phyloP scores from a whole-genome alignment of 805 yeast genomes.

The Kodamaea hsintzibuensis region DNA sequence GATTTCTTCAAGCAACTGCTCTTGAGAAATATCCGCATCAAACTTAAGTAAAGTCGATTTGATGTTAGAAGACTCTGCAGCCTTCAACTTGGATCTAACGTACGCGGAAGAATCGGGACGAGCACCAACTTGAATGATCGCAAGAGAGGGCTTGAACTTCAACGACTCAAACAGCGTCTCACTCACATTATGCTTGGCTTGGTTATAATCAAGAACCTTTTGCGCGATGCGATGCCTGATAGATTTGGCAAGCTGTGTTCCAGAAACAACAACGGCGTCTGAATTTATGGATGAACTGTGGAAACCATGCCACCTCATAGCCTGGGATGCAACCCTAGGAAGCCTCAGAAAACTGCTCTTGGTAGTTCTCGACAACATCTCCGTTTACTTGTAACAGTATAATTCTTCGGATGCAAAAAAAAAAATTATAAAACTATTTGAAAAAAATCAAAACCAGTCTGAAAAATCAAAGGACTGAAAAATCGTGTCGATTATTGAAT shows the following conservation, averaged over 20 bases:
- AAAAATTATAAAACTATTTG: background rate
- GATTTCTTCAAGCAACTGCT: slow-evolving; percentile 58
- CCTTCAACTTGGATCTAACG: slow-evolving; percentile 88
- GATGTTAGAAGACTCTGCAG: slow-evolving; percentile 82
- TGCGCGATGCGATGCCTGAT: slow-evolving; percentile 40
- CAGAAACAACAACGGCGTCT: slow-evolving; percentile 42
- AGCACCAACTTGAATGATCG: slow-evolving; percentile 86
- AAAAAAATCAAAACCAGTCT: background rate
- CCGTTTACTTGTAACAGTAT: background rate
- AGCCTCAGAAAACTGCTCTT: background rate
- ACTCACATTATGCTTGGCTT: slow-evolving; percentile 9
- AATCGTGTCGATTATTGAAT: background rate
- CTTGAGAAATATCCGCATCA: slow-evolving; percentile 61
- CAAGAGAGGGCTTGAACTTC: slow-evolving; percentile 69
- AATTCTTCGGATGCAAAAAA: background rate
- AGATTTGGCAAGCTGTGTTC: slow-evolving; percentile 41
- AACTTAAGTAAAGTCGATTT: slow-evolving; percentile 64
- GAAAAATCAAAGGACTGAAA: background rate
- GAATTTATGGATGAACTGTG: slow-evolving; percentile 15
- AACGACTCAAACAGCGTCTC: slow-evolving; percentile 27
- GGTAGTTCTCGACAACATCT: slow-evolving; percentile 7
- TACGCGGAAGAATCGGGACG: slow-evolving; percentile 91
- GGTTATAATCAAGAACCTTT: slow-evolving; percentile 39
- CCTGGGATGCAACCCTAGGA: slow-evolving; percentile 1
- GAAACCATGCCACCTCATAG: slow-evolving; percentile 5